These are phyloP conservation scores for Solanum hybrid DNA, from an alignment of 305 asterid species.

Conservation along the genomic window DNA sequence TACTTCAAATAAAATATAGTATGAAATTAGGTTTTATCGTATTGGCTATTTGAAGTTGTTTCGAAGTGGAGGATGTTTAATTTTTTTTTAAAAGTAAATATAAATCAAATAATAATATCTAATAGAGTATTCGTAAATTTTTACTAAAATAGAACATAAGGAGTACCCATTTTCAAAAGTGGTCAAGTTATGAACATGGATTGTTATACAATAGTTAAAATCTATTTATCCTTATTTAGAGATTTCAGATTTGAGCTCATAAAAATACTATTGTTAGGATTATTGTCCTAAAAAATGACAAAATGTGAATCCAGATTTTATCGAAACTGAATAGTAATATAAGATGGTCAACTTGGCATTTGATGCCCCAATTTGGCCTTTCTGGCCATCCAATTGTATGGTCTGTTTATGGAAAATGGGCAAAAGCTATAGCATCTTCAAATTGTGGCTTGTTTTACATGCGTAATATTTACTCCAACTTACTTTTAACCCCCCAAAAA, in stretches of 20 bases:
- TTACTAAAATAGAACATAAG: neutral
- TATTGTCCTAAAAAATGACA: too few relatives aligned
- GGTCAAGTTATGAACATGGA: neutral
- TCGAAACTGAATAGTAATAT: neutral
- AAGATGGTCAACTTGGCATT: neutral
- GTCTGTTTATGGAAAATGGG: neutral
- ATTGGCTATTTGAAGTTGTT: neutral
- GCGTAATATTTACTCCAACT: neutral
- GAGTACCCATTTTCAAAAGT: neutral
- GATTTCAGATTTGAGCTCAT: neutral
- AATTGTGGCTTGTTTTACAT: neutral
- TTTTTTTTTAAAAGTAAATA: too few relatives aligned
- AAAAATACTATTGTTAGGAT: too few relatives aligned
- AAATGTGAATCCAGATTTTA: too few relatives aligned
- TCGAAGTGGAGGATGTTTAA: too few relatives aligned
- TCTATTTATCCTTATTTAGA: neutral
- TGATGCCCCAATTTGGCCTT: neutral
- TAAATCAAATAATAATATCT: too few relatives aligned
- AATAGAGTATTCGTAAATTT: accelerated
- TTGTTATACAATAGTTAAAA: neutral
- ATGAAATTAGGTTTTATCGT: neutral
- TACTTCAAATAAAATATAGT: neutral
- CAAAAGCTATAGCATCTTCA: neutral
- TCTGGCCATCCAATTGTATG: neutral
- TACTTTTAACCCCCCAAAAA: neutral